Evolutionary conservation across 768 basidiomycete species (phyloP), one percentile per base, ranked within the genome.

Genomic region (Suillus tomentosus): DNA sequence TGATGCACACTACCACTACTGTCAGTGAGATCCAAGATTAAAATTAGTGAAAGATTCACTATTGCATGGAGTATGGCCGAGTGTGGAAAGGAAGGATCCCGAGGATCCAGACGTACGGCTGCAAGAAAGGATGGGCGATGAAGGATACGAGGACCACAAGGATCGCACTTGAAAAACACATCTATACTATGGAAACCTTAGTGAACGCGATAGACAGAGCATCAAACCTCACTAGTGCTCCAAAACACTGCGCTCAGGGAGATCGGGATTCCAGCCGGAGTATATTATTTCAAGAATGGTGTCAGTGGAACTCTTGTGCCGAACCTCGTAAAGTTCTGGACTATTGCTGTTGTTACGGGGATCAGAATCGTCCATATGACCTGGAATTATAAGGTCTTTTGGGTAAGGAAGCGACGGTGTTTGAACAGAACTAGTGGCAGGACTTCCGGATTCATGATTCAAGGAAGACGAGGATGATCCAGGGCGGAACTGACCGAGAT

Each of bases 31-130:
- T 48, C 17, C 51, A 53, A 55, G 53, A 53, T 66, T 19, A 36
- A 31, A 60, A 51, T 15, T 59, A 59, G 47, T 14, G 62, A 61
- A 27, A 15, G 22, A 76, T 80, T 76, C 79, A 91, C 91, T 66
- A 97, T 96, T 67, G 94, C 95, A 76, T 97, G 95, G 42, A 97
- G 80, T 63, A 97, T 85, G 3, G 94, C 91, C 3, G 91, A 87
- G 79, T 96, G 94, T 39, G 95, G 95, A 72, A 96, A 97, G 47
- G 85, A 84, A 9, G 88, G 85, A 72, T 94, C 91, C 63, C 85
- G 83, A 3, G 95, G 94, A 58, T 92, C 86, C 53, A 95, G 79
- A 67, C 85, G 85, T 84, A 96, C 84, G 4, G 92, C 89, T 17
- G 90, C 83, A 31, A 94, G 76, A 74, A 97, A 92, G 10, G 90